Evolutionary conservation across 768 basidiomycete genomes (phyloP), one percentile per base, ranked within the genome.

Genomic region (Suillus hirtellus): DNA sequence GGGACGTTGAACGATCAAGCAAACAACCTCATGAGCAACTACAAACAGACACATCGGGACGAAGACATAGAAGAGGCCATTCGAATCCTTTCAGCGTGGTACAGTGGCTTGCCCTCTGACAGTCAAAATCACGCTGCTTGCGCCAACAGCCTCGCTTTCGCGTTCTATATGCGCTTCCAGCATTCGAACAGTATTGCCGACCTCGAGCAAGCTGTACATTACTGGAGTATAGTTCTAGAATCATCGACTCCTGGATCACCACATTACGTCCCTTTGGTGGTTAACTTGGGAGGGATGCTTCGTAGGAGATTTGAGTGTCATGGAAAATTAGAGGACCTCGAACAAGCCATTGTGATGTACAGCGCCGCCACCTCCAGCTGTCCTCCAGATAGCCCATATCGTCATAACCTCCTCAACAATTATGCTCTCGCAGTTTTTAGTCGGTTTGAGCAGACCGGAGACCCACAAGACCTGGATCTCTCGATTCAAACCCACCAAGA

Each of bases 51-150:
- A 1, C 61, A 71, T 44, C 64, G 72, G 31, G 56, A 59, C 14
- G 50, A 60, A 5, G 77, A 78, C 52, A 64, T 78, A 24, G 63
- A 71, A 21, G 69, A 73, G 43, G 69, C 69, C 17, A 64, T 79
- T 52, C 21, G 52, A 9, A 43, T 60, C n/a, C 61, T 55, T 24
- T 60, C 65, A 60, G 63, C 65, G 37, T 60, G 68, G 40, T 66
- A 74, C 9, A 54, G 64, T 21, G 46, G 71, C 24, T 66, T 67
- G 15, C 66, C 70, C 24, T 60, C 70, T 35, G 70, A 62, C 4
- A 68, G 72, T 61, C 21, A 62, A 31, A 52, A 61, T 44, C 68
- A 62, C 21, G 61, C 71, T 21, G 24, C 40, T 1, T 60, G 42
- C n/a, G 43, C 73, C 14, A 63, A 65, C 60, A 68, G 68, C 38